Base-by-base conservation (phyloP, 495 filamentous ascomycete species). In the Hypoxylon crocopeplum region DNA sequence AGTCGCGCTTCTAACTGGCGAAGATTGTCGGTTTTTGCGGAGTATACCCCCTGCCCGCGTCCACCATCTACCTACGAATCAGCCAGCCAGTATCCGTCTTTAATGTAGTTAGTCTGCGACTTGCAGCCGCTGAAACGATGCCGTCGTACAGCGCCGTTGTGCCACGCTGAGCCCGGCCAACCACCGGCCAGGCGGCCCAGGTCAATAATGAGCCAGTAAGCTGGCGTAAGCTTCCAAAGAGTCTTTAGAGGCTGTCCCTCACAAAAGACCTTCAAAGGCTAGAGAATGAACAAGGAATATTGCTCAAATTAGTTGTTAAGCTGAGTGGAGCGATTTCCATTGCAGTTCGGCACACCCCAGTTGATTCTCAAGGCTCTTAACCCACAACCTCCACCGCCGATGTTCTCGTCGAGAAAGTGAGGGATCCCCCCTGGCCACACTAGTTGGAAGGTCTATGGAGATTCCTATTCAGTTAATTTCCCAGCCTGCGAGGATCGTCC, bases 391-490 rank as follows among this genome's bases (percentile, higher is more conserved):
- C 68, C 64, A 67, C 66, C 58, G 57, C 56, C 46, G 55, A 61
- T 62, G 51, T 54, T 50, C 41, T 33, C 48, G 56, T 54, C 13
- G 34, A 38, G 13, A 5, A 17, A 17, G 34, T 5, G 13, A 19
- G 34, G 34, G 15, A 19, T 10, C 19, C 45, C 62, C 60, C 63
- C 67, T 64, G 56, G 56, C 50, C 41, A 15, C 50, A 22, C 57
- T 66, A 66, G 48, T 30, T 33, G 4, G 32, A 30, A 61, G 51
- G 40, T 33, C 62, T 57, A 56, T 56, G 57, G 57, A 51, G 48
- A 32, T 58, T 53, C 59, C 54, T 59, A 45, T 46, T 65, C 60
- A 41, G 61, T 60, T 63, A 72, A 72, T 72, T 72, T 72, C 68
- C 70, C 68, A 62, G 39, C 30, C 57, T 40, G 41, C 58, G 64